These are phyloP conservation scores for Homolaphlyctis polyrhiza DNA, from an alignment of 371 early-diverging fungal genomes.

Conservation along the genomic window DNA sequence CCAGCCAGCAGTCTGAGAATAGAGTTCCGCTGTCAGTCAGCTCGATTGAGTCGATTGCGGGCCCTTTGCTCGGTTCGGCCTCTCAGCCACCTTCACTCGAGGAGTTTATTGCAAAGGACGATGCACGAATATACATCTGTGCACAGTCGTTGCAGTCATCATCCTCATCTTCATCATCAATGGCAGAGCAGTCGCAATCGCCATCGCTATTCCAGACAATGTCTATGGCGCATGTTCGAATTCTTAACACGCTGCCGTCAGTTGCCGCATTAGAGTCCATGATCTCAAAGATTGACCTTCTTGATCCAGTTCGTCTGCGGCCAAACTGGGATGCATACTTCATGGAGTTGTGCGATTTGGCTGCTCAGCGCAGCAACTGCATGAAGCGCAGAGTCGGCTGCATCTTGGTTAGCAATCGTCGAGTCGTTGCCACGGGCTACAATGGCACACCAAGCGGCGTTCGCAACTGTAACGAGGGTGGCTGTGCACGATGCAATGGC, in stretches of 20 bases:
- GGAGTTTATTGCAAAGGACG: too few relatives aligned
- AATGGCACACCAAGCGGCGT: constrained; percentile 95
- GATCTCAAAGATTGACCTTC: constrained; percentile 50
- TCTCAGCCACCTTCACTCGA: too few relatives aligned
- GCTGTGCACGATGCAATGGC: constrained; percentile 90
- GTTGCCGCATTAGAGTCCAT: constrained; percentile 30
- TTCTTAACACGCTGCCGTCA: constrained; percentile 54
- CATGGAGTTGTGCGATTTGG: constrained; percentile 90
- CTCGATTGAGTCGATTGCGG: too few relatives aligned
- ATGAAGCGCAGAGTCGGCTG: constrained; percentile 98
- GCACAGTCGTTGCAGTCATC: background rate
- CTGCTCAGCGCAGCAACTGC: constrained; percentile 45
- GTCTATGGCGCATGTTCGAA: constrained; percentile 43
- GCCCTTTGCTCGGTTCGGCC: too few relatives aligned
- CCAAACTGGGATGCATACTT: constrained; percentile 97
- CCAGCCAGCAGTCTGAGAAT: too few relatives aligned
- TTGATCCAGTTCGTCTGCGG: constrained; percentile 67
- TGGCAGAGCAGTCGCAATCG: too few relatives aligned
- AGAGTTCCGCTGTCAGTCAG: too few relatives aligned
- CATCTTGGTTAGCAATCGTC: constrained; percentile 82
- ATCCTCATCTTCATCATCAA: background rate
- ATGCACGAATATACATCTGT: too few relatives aligned
- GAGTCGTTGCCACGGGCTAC: constrained; percentile 95
- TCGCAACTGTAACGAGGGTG: constrained; percentile 91
- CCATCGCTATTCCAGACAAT: constrained; percentile 27